Evolutionary conservation across 108 stramenopile genomes (phyloP).

Genomic region (Aureococcus anophagefferens): DNA sequence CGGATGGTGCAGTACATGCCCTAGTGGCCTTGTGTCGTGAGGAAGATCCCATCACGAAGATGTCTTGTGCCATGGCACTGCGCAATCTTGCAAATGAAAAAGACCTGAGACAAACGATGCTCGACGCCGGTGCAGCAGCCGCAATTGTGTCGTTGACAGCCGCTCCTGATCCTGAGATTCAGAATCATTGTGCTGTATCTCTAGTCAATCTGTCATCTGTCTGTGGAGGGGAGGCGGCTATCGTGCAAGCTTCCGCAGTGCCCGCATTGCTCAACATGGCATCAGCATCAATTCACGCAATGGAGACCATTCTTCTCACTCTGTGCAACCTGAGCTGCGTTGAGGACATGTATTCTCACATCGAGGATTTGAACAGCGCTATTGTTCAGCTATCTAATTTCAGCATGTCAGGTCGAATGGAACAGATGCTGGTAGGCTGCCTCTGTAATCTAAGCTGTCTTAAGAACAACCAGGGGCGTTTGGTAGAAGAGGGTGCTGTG

Average conservation of each 20-base stretch:
- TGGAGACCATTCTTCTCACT: constrained; percentile 5
- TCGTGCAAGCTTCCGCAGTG: background rate
- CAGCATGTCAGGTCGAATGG: background rate
- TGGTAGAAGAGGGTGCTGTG: constrained; percentile 12
- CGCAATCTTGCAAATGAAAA: constrained; percentile 3
- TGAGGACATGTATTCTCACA: background rate
- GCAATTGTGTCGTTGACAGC: constrained; percentile 3
- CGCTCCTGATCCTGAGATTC: background rate
- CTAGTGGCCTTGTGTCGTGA: too few relatives aligned
- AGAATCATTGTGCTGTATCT: constrained; percentile 3
- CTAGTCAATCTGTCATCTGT: constrained; percentile 5
- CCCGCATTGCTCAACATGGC: background rate
- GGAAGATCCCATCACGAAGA: background rate
- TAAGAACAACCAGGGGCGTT: constrained; percentile 12
- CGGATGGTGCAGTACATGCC: too few relatives aligned
- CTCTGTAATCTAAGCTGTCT: constrained; percentile 6
- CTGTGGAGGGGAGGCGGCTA: background rate
- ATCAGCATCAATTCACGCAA: background rate
- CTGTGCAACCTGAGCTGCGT: constrained; percentile 4
- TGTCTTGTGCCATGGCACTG: constrained; percentile 8
- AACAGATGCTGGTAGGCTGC: constrained; percentile 1
- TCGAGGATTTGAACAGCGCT: constrained; percentile 14
- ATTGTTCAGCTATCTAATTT: constrained; percentile 3
- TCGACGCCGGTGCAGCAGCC: constrained; percentile 2
- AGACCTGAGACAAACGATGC: background rate